Base-by-base conservation (phyloP, 73 alveolate species). In the Paramecium octaurelia region DNA sequence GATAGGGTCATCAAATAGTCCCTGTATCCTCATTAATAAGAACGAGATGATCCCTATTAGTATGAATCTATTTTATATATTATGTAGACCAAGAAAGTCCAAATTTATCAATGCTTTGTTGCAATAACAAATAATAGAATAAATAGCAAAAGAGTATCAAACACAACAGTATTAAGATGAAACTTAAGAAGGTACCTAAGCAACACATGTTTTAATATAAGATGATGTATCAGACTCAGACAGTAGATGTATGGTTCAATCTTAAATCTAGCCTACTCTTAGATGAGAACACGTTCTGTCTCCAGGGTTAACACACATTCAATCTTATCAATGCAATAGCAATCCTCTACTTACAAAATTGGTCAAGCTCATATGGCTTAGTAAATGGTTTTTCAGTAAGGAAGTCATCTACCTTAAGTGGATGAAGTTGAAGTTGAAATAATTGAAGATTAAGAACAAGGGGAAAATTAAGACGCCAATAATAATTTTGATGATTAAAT, bases 31-130 rank as follows among this genome's bases (percentile, higher is more conserved):
- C 42, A 77, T 29, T 8, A 42, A n/a, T 77, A 77, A 77, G 71
- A 40, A 77, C n/a, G 90, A 77, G 90, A 77, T 77, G 90, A 77
- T 24, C 90, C 90, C 12, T 77, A 43, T 43, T 40, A 43, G 90
- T 77, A 77, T 1, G 14, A 0, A 42, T 40, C 6, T 8, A 77
- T 77, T 71, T 71, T 16, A 36, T 77, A 20, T 10, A 0, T 11
- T 24, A 44, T 21, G 42, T 8, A 77, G 90, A 11, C 90, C 90
- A 18, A 21, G 71, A 23, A 77, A 77, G 12, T 77, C 90, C 6
- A 77, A 77, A 43, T 77, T 40, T 77, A 36, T 77, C 3, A 77
- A 77, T 77, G 90, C 90, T 18, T 77, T 77, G 24, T 43, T 77
- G 9, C 21, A 46, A 21, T 40, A 40, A 43, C 8, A 77, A 9